Evolutionary conservation across 2,329 filamentous ascomycete genomes (phyloP).

Genomic region (Penicillium brevicompactum): DNA sequence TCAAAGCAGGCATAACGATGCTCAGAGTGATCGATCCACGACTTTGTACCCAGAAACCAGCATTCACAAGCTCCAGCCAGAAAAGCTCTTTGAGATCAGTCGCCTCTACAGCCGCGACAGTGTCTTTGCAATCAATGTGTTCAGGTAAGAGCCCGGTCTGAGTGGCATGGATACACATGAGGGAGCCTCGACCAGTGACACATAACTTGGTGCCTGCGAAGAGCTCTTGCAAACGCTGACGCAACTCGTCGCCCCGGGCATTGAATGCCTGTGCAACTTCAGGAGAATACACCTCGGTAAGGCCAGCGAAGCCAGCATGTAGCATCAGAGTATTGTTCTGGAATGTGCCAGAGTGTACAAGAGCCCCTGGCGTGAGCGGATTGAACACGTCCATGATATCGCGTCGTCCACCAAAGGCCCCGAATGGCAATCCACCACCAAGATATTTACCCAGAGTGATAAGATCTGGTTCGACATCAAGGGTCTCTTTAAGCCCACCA

Average conservation of each 20-base stretch:
- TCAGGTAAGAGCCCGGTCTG: not conserved
- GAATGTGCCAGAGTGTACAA: slow-evolving; percentile 65
- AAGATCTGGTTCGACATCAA: slow-evolving; percentile 54
- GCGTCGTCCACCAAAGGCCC: slow-evolving; percentile 66
- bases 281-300: not conserved
- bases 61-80: slow-evolving; percentile 8
- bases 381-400: slow-evolving; percentile 49
- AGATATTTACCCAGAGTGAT: slow-evolving; percentile 68
- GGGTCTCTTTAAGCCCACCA: slow-evolving; percentile 1
- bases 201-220: slow-evolving; percentile 1
- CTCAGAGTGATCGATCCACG: slow-evolving; percentile 8
- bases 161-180: slow-evolving; percentile 2
- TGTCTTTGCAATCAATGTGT: slow-evolving; percentile 4
- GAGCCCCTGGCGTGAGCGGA: slow-evolving; percentile 39
- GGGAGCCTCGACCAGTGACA: not conserved
- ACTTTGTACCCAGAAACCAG: slow-evolving; percentile 6
- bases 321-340: slow-evolving; percentile 60
- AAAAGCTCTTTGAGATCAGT: slow-evolving; percentile 8
- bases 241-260: not conserved
- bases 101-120: not conserved
- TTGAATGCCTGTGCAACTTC: not conserved
- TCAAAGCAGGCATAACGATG: slow-evolving; percentile 3
- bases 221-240: not conserved
- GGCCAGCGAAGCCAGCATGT: slow-evolving; percentile 2
- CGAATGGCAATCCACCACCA: slow-evolving; percentile 67